Evolutionary conservation across 768 basidiomycete species (phyloP), one percentile per base, ranked within the genome.

Genomic region (Crassisporium funariophilum): DNA sequence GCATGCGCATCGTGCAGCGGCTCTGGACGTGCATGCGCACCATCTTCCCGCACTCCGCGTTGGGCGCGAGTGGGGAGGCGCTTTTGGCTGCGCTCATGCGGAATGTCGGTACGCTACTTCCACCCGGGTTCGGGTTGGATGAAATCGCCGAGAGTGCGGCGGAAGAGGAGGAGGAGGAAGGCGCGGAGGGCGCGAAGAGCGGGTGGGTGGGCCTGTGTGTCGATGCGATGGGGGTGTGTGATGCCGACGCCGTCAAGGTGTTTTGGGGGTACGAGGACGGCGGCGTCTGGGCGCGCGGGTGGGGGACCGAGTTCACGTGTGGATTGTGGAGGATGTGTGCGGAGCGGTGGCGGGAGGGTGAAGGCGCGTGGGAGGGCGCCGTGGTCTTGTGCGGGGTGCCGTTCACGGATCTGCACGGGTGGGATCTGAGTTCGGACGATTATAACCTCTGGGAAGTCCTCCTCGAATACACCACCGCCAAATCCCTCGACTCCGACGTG

Each of bases 171-270:
- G 54, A 49, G 15, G 46, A 49, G 2, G 70, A 77, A n/a, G n/a
- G n/a, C n/a, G n/a, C n/a, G n/a, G n/a, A n/a, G 27, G 65, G 72
- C 22, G 75, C 81, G 9, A 72, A 77, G 38, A 64, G 61, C 13
- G 70, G 77, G 29, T 91, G 88, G 88, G 75, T 80, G 2, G 65
- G 58, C 12, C 60, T 90, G 0, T 84, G 82, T 47, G 73, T 81
- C 8, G 83, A 86, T 41, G 71, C 76, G 5, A 49, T 79, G 22
- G 63, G 72, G 7, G 62, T 74, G 15, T 80, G 78, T 47, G 78
- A 81, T 39, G 53, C 63, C 3, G 69, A 75, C 5, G 64, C 69
- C n/a, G 51, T 84, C 49, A 65, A 70, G 41, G 69, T 61, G 21
- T 88, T 88, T 59, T 86, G 84, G 83, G 70, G 69, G 20, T 61